Evolutionary conservation across 2,329 filamentous ascomycete genomes (phyloP).

Genomic region (Pestalotiopsis sp.): DNA sequence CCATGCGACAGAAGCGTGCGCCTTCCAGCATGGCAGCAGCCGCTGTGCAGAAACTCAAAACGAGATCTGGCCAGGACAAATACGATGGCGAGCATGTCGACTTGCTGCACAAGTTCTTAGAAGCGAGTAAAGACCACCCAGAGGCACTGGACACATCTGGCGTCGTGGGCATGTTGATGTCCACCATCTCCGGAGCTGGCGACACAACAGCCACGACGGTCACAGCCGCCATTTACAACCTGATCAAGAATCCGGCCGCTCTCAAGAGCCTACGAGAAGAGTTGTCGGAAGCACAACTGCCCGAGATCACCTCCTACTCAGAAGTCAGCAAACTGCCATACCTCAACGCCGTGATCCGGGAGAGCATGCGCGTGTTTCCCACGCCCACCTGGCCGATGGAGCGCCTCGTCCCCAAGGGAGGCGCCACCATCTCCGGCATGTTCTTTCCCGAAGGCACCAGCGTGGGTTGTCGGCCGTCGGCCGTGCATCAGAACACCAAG

Average conservation of each 20-base stretch:
- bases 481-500: conserved; percentile 20
- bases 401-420: background rate
- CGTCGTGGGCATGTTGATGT: conserved; percentile 14
- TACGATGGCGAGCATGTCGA: conserved; percentile 15
- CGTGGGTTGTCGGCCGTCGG: conserved; percentile 23
- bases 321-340: conserved; percentile 13
- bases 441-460: conserved; percentile 18
- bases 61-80: conserved; percentile 13
- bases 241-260: conserved; percentile 53
- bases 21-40: conserved; percentile 23
- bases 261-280: conserved; percentile 41
- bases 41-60: conserved; percentile 20
- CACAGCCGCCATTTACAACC: conserved; percentile 3
- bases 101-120: conserved; percentile 24
- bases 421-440: background rate
- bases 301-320: conserved; percentile 21
- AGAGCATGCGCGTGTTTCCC: background rate
- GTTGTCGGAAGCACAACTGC: conserved; percentile 17
- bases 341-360: conserved; percentile 1
- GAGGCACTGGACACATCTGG: conserved; percentile 22
- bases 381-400: background rate
- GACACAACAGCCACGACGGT: conserved; percentile 25
- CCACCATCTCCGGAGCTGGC: conserved; percentile 24
- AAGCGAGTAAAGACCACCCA: conserved; percentile 22
- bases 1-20: conserved; percentile 17